Evolutionary conservation across 2,329 filamentous ascomycete genomes (phyloP).

Genomic region (Domatiomyces catenatus): DNA sequence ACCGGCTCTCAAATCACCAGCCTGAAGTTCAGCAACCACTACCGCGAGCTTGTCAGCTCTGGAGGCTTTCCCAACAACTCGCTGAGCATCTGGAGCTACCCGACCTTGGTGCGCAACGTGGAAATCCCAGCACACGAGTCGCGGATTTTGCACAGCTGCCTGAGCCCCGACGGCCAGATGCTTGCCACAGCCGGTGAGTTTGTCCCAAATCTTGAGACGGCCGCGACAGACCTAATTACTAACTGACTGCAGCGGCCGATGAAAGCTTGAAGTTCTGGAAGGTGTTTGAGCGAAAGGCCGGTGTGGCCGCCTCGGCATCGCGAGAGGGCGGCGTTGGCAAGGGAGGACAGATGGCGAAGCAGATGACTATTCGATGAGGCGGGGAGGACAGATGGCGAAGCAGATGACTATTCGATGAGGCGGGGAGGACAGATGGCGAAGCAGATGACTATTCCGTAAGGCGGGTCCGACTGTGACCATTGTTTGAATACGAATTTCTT

Average conservation of each 20-base stretch:
- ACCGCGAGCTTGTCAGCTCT: conserved; percentile 95
- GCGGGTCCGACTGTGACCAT: not conserved
- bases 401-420: conserved; percentile 90
- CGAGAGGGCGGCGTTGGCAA: conserved; percentile 52
- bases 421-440: conserved; percentile 78
- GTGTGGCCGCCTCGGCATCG: conserved; percentile 46
- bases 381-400: conserved; percentile 78
- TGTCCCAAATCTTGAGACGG: not conserved
- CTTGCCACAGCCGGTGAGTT: conserved; percentile 70
- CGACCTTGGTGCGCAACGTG: conserved; percentile 87
- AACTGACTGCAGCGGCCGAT: conserved; percentile 52
- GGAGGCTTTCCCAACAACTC: conserved; percentile 99
- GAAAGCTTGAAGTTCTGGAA: conserved; percentile 99
- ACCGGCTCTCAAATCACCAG: conserved; percentile 95
- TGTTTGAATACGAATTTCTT: not conserved
- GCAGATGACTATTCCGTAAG: conserved; percentile 80
- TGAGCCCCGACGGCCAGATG: conserved; percentile 96
- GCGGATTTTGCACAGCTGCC: conserved; percentile 85
- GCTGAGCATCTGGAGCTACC: conserved; percentile 97
- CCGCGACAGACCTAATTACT: not conserved
- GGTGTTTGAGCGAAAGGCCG: conserved; percentile 96
- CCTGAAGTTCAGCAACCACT: conserved; percentile 87
- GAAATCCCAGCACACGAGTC: conserved; percentile 98
- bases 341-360: conserved; percentile 79
- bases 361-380: conserved; percentile 90